These are phyloP conservation scores for Saccharomyces jurei DNA, from an alignment of 805 yeast genomes.

Conservation along the genomic window DNA sequence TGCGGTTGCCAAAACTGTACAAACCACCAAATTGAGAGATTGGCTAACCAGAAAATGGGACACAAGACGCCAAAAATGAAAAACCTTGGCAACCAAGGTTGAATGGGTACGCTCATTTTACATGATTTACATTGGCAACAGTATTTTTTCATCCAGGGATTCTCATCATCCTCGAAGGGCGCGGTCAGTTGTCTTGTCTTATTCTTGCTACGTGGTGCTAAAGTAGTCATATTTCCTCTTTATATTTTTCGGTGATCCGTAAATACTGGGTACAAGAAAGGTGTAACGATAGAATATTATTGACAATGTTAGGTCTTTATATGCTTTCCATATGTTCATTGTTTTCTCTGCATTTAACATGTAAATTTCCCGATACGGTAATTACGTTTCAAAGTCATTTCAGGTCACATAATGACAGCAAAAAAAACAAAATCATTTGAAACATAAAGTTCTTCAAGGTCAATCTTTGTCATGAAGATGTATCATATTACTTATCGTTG, in stretches of 20 bases:
- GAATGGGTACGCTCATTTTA: conserved; percentile 1
- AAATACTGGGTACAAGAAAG: neutral
- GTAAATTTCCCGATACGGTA: neutral
- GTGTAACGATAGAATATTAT: neutral
- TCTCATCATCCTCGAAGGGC: conserved; percentile 10
- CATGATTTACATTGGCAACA: conserved; percentile 24
- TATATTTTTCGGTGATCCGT: neutral
- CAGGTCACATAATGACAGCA: neutral
- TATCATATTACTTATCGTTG: neutral
- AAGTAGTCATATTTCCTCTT: neutral
- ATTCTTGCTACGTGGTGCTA: neutral
- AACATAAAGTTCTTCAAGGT: neutral
- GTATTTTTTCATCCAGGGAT: conserved; percentile 1
- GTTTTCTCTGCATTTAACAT: neutral
- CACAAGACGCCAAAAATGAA: conserved; percentile 20
- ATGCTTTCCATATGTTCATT: neutral
- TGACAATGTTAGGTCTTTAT: neutral
- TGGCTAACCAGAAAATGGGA: conserved; percentile 18
- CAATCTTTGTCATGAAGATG: neutral
- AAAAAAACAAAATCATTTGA: neutral
- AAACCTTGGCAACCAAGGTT: conserved; percentile 5
- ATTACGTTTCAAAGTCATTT: neutral
- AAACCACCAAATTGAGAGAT: conserved; percentile 13
- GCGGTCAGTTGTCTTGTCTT: conserved; percentile 8
- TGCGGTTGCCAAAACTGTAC: conserved; percentile 16